phyloP scores from a whole-genome alignment of 1,139 yeast species.

The Sugiyamaella paludigena region DNA sequence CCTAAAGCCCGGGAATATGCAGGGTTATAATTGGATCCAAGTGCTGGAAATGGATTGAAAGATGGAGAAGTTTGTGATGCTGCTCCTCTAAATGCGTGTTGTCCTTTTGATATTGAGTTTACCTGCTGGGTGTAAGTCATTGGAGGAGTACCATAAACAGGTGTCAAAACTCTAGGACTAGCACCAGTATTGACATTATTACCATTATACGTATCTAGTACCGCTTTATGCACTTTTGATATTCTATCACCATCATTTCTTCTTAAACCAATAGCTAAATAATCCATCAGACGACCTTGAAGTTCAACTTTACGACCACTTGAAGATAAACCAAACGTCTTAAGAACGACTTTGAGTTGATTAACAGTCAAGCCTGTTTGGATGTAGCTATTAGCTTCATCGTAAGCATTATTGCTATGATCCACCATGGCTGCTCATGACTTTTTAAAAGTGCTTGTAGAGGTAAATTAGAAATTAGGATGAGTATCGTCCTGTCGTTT shows the following conservation, averaged over 20 bases:
- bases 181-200: too few relatives aligned
- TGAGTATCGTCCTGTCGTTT: constrained; percentile 45
- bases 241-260: constrained; percentile 6
- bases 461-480: too few relatives aligned
- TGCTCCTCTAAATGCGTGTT: background rate
- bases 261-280: constrained; percentile 13
- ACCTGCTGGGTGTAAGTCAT: constrained; percentile 17
- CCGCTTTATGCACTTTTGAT: constrained; percentile 1
- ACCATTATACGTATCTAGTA: background rate
- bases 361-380: constrained; percentile 27
- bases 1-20: too few relatives aligned
- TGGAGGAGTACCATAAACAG: constrained; percentile 6
- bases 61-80: constrained; percentile 5
- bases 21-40: too few relatives aligned
- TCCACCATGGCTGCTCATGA: constrained; percentile 1
- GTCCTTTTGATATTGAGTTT: constrained; percentile 8
- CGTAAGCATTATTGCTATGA: constrained; percentile 2
- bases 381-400: constrained; percentile 5
- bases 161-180: background rate
- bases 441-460: too few relatives aligned
- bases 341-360: constrained; percentile 33
- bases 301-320: constrained; percentile 36
- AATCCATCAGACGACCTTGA: constrained; percentile 30
- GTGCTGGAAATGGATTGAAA: background rate
- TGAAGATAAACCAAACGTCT: constrained; percentile 23